Evolutionary conservation across 345 rosid genomes (phyloP), one percentile per base, ranked within the genome.

Genomic region (Draba incana): DNA sequence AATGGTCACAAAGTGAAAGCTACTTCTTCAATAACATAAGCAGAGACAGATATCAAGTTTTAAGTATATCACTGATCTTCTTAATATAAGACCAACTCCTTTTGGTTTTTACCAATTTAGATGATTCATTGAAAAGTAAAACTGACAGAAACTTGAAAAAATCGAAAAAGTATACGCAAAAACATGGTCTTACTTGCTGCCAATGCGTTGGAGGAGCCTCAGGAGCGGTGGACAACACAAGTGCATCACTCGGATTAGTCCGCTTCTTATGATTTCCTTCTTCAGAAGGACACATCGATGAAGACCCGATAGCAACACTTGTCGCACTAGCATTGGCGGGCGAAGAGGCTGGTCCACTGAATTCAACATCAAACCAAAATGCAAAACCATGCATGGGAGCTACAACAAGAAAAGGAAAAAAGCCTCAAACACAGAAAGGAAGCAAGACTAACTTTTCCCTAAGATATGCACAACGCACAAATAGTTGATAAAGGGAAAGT

Each of bases 351-450:
- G 83, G 87, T 63, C 78, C 82, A 35, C 72, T 65, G 76, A 94
- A 94, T 77, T 89, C 96, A 76, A 94, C 96, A 65, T 94, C 98
- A 71, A 94, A 94, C 99, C 99, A 94, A 82, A 94, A 94, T 3
- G 90, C 99, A 85, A 91, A 94, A 59, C 98, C 99, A 78, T 94
- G 98, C 81, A 94, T 73, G 8, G 96, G 96, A 79, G 98, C 99
- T 94, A 88, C 70, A 76, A 42, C 55, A 75, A 41, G 51, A 63
- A 42, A 57, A 25, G 61, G 43, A 25, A 49, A 69, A 68, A 68
- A 41, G 54, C 55, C 48, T 68, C 69, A 75, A 20, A 41, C 28
- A 61, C 14, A 28, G 44, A 74, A 13, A 45, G 31, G 47, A 57
- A 37, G 27, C 57, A 56, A 72, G 52, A 41, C 28, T 58, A 24